Evolutionary conservation across 371 early-diverging fungal species (phyloP).

Genomic region (Gilbertella persicaria): DNA sequence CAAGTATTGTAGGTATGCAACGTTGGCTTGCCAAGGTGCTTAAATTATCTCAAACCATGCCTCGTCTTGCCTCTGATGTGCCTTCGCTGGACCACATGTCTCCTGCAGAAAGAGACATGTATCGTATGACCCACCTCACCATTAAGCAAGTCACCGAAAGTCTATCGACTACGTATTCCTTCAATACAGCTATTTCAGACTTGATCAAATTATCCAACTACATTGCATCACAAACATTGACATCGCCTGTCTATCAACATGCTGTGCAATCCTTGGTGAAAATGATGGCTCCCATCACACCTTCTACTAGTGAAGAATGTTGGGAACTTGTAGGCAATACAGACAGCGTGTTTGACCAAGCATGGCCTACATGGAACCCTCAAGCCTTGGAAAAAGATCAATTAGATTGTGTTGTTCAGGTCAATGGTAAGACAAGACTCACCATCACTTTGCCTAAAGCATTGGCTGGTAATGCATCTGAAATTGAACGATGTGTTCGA

Average conservation of each 20-base stretch:
- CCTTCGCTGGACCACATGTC: conserved; percentile 43
- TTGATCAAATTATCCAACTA: conserved; percentile 84
- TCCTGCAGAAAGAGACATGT: conserved; percentile 61
- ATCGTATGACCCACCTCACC: conserved; percentile 38
- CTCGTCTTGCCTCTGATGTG: neutral
- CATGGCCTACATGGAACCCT: conserved; percentile 68
- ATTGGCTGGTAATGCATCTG: conserved; percentile 25
- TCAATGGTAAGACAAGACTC: conserved; percentile 83
- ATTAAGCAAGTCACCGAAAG: conserved; percentile 66
- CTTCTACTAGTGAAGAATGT: conserved; percentile 74
- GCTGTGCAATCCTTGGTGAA: conserved; percentile 63
- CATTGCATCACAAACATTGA: conserved; percentile 21
- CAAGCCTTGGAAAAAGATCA: conserved; percentile 53
- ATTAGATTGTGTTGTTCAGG: conserved; percentile 60
- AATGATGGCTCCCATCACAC: conserved; percentile 81
- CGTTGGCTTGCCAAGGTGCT: conserved; percentile 73
- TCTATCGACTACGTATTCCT: conserved; percentile 60
- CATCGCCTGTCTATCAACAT: conserved; percentile 54
- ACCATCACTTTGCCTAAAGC: conserved; percentile 59
- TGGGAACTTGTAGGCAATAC: conserved; percentile 51
- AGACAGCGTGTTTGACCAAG: conserved; percentile 51
- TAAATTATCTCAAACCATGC: conserved; percentile 25
- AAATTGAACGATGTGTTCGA: conserved; percentile 51
- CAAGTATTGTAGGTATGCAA: conserved; percentile 90
- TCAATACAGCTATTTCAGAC: conserved; percentile 81